phyloP scores from a whole-genome alignment of 306 rosid species.

The Citrullus amarus region DNA sequence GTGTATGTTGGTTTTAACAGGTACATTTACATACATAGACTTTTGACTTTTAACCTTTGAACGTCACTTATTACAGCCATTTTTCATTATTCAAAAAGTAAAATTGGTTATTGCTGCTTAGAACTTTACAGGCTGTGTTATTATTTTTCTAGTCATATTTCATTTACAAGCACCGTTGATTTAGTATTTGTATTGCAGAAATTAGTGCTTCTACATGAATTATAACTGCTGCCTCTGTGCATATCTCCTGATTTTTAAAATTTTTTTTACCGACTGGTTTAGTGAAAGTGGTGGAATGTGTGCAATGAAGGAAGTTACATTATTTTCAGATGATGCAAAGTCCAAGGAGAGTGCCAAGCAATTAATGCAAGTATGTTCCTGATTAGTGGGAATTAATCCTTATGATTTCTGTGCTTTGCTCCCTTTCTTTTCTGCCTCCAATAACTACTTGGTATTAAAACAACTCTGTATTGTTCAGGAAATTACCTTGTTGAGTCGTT shows the following conservation, averaged over 20 bases:
- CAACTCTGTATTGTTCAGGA: conserved; percentile 39
- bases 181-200: background rate
- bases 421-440: background rate
- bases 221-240: background rate
- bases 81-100: background rate
- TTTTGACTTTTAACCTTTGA: background rate
- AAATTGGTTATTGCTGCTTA: conserved; percentile 1
- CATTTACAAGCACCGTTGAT: background rate
- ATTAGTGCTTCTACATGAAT: background rate
- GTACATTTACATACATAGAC: conserved; percentile 17
- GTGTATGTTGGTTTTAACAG: conserved; percentile 92
- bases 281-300: conserved; percentile 98
- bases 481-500: conserved; percentile 79
- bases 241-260: background rate
- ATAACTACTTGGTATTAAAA: conserved; percentile 4
- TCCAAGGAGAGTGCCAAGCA: conserved; percentile 94
- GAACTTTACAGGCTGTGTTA: background rate
- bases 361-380: conserved; percentile 59
- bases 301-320: conserved; percentile 98
- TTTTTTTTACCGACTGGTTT: background rate
- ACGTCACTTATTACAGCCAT: background rate
- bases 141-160: background rate
- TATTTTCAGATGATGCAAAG: conserved; percentile 96
- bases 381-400: conserved; percentile 9
- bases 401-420: conserved; percentile 14